Evolutionary conservation across 768 basidiomycete species (phyloP), one percentile per base, ranked within the genome.

Genomic region (Kondoa malvinella): DNA sequence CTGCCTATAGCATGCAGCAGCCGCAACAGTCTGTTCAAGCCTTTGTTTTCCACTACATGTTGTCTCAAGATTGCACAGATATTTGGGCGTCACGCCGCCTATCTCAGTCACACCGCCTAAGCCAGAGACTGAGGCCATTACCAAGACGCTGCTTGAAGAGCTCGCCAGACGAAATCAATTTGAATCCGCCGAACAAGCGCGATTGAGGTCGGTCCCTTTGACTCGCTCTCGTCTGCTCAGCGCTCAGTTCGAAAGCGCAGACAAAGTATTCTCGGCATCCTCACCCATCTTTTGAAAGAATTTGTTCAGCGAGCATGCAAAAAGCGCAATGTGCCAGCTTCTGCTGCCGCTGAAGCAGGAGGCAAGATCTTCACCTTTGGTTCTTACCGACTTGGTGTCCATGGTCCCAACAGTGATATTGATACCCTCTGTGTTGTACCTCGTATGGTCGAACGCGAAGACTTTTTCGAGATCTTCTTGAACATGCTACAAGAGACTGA

Each of bases 301-400:
- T 99, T 97, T 76, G 95, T 99, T 62, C 84, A 84, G 74, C 83
- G 83, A 70, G 85, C 92, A 1, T 87, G 88, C 4, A 76, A 92
- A 67, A 79, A 83, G 57, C 83, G 82, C 56, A 94, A 94, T 4
- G 80, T 94, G 59, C 92, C 92, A 32, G 92, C 96, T 71, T 78
- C 86, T 25, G 87, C 89, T 1, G 92, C 94, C 8, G 83, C 79
- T 64, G 86, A 88, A 61, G 90, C 95, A 66, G 95, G 95, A 64
- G 95, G 92, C 71, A 94, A 97, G 81, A 97, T 99, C 76, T 99
- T 91, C 77, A 97, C 95, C 4, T 99, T 94, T 77, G 95, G 95
- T 56, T 96, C 92, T 64, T 97, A 96, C 81, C 87, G 95, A 73
- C 80, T 99, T 62, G 95, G 95, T 68, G 95, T 97, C 26, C 95